Evolutionary conservation across 2,329 filamentous ascomycete species (phyloP).

Genomic region (Neoascochyta sp.): DNA sequence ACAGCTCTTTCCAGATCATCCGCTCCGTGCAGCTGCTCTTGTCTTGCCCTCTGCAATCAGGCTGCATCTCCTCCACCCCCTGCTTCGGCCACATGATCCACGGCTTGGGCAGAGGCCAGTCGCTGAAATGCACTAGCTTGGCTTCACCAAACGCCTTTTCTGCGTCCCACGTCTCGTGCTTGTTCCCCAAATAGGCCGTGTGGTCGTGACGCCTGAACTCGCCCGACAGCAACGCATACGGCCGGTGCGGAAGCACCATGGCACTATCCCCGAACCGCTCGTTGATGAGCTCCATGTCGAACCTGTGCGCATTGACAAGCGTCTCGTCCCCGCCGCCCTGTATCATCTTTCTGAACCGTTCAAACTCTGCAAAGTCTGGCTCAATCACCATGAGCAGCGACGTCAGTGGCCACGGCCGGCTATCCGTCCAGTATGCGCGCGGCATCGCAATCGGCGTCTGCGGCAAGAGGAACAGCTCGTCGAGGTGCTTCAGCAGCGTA

Average conservation of each 20-base stretch:
- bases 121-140: slow-evolving; percentile 67
- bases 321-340: slow-evolving; percentile 21
- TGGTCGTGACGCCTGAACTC: slow-evolving; percentile 60
- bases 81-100: slow-evolving; percentile 51
- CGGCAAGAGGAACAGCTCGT: slow-evolving; percentile 68
- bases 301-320: slow-evolving; percentile 41
- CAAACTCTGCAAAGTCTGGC: slow-evolving; percentile 54
- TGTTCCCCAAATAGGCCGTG: slow-evolving; percentile 50
- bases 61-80: slow-evolving; percentile 44
- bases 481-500: slow-evolving; percentile 59
- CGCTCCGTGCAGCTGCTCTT: slow-evolving; percentile 38
- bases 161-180: slow-evolving; percentile 57
- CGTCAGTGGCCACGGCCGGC: slow-evolving; percentile 53
- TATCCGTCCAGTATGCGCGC: slow-evolving; percentile 66
- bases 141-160: slow-evolving; percentile 55
- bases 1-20: slow-evolving; percentile 45
- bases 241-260: slow-evolving; percentile 61
- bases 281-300: slow-evolving; percentile 68
- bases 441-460: slow-evolving; percentile 62
- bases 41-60: slow-evolving; percentile 39
- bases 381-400: slow-evolving; percentile 61
- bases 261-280: slow-evolving; percentile 57
- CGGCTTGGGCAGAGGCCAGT: slow-evolving; percentile 67
- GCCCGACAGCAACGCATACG: slow-evolving; percentile 58
- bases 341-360: slow-evolving; percentile 32